These are phyloP conservation scores for Tephrocybe sp. DNA, from an alignment of 768 basidiomycete genomes.

Conservation along the genomic window DNA sequence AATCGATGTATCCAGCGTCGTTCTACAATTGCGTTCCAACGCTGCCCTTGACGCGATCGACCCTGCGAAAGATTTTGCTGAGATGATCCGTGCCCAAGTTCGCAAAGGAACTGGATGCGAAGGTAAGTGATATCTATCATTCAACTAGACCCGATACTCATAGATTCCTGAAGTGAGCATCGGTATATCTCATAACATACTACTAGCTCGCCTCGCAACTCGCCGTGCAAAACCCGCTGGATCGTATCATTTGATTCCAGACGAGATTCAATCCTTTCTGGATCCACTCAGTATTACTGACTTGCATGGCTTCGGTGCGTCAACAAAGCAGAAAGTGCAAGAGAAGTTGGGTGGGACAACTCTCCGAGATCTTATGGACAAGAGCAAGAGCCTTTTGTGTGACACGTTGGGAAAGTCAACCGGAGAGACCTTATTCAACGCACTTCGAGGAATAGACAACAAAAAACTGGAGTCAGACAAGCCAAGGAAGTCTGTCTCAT, in stretches of 20 bases:
- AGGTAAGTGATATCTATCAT: constrained; percentile 46
- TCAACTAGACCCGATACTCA: not conserved
- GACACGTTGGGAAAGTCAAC: constrained; percentile 76
- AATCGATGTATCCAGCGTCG: constrained; percentile 76
- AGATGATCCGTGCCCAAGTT: constrained; percentile 77
- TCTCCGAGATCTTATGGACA: constrained; percentile 66
- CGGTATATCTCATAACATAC: constrained; percentile 89
- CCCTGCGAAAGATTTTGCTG: constrained; percentile 76
- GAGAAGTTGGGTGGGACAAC: constrained; percentile 75
- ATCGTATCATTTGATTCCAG: constrained; percentile 69
- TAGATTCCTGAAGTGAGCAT: constrained; percentile 68
- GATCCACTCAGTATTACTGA: constrained; percentile 74
- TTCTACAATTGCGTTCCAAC: constrained; percentile 39
- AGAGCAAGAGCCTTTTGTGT: constrained; percentile 64
- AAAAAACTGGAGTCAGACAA: constrained; percentile 80
- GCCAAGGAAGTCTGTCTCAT: constrained; percentile 87
- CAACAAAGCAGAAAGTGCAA: constrained; percentile 72
- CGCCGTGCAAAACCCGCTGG: constrained; percentile 90
- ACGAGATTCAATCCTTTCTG: constrained; percentile 54
- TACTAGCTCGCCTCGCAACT: constrained; percentile 91
- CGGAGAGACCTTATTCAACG: constrained; percentile 86
- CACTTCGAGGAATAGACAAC: constrained; percentile 81
- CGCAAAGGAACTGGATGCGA: constrained; percentile 81
- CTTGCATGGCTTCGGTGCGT: constrained; percentile 84
- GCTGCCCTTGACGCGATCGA: constrained; percentile 38